Conservation (phyloP, 2,329 filamentous ascomycete genomes). For the Trichophyton benhamiae region DNA sequence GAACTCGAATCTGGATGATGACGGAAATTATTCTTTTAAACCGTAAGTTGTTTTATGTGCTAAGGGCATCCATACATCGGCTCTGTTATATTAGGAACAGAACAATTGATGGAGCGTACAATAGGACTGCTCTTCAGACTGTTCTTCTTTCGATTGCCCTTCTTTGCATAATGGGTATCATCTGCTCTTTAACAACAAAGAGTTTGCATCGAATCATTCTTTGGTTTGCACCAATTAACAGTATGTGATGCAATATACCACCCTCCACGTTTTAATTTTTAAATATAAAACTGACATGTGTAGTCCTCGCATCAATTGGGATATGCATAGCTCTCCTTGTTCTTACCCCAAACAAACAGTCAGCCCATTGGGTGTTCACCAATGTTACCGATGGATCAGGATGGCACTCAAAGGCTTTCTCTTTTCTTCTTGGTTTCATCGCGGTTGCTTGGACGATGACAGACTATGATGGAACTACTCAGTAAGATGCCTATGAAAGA, state of each 20-base stretch:
- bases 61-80: background rate
- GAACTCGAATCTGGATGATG: constrained; percentile 41
- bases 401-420: constrained; percentile 49
- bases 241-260: constrained; percentile 23
- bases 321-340: constrained; percentile 49
- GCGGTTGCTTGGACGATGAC: constrained; percentile 47
- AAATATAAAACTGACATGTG: background rate
- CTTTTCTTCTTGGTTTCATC: constrained; percentile 47
- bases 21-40: constrained; percentile 41
- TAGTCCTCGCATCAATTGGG: constrained; percentile 46
- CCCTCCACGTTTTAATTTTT: background rate
- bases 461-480: constrained; percentile 55
- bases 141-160: constrained; percentile 46
- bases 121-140: constrained; percentile 45
- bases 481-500: constrained; percentile 32
- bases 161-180: constrained; percentile 43
- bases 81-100: constrained; percentile 3
- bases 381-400: constrained; percentile 50
- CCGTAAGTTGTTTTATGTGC: constrained; percentile 39
- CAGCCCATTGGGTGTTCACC: constrained; percentile 48
- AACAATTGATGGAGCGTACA: background rate
- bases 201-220: constrained; percentile 47
- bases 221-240: constrained; percentile 56
- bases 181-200: constrained; percentile 52
- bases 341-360: constrained; percentile 47